Percentiles rank a stretch among this genome's conserved stretches.
These are phyloP conservation scores for Arctostaphylos glauca DNA, from an alignment of 148 eudicot species.

Conservation along the genomic window DNA sequence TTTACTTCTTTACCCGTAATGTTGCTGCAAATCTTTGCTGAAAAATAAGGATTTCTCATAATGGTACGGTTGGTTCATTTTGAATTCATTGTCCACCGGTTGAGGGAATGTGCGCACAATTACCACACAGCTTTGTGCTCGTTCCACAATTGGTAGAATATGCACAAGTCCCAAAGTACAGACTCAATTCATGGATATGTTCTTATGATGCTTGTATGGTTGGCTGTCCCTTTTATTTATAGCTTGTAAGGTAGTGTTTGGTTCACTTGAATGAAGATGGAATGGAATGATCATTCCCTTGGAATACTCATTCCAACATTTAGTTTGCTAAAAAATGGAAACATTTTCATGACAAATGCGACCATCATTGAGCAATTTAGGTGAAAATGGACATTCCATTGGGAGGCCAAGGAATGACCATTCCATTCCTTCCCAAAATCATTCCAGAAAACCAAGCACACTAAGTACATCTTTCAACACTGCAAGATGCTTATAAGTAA, in stretches of 20 bases:
- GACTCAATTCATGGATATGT: constrained; percentile 1
- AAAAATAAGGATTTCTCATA: background rate
- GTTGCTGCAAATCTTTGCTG: background rate
- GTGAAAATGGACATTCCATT: background rate
- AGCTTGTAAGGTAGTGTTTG: background rate
- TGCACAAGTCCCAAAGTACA: background rate
- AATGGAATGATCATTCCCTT: background rate
- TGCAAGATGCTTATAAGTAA: constrained; percentile 11
- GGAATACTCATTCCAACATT: background rate
- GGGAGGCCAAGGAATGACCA: background rate
- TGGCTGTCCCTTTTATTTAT: background rate
- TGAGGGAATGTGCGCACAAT: background rate
- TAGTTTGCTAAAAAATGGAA: background rate
- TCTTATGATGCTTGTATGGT: constrained; percentile 12
- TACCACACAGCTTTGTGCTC: background rate
- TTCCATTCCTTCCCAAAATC: background rate
- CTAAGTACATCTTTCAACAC: background rate
- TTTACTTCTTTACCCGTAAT: background rate
- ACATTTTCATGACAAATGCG: background rate
- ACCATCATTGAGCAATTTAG: background rate
- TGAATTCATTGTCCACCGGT: background rate
- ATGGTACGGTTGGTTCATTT: background rate
- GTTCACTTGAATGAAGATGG: constrained; percentile 1
- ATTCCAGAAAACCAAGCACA: background rate
- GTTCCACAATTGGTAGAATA: background rate